Conservation (phyloP, 306 rosid species). For the Rosa multiflora region DNA sequence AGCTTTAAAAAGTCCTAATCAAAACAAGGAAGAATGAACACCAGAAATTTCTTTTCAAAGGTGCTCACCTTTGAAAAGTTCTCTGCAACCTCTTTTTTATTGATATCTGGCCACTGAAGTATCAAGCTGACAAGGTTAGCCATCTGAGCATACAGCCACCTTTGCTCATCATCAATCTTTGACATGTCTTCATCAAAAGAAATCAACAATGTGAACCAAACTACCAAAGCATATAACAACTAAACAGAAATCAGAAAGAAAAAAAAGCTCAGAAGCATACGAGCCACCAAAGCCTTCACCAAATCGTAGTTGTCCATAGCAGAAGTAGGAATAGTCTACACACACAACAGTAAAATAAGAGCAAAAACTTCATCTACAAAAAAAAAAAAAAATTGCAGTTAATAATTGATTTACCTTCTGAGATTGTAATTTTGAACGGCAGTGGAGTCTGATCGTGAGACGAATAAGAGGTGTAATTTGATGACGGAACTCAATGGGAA, state of each 20-base stretch:
- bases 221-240: constrained; percentile 40
- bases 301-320: constrained; percentile 67
- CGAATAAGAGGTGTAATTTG: constrained; percentile 69
- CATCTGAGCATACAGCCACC: constrained; percentile 78
- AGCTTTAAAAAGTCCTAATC: neutral
- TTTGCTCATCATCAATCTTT: constrained; percentile 60
- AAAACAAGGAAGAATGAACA: too few species aligned
- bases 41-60: neutral
- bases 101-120: constrained; percentile 69
- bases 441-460: constrained; percentile 65
- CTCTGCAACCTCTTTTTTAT: constrained; percentile 67
- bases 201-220: constrained; percentile 27
- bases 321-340: constrained; percentile 58
- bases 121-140: constrained; percentile 71
- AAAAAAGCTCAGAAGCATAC: constrained; percentile 56
- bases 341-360: neutral
- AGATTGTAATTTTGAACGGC: constrained; percentile 65
- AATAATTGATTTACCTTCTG: constrained; percentile 46
- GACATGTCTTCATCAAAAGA: constrained; percentile 59
- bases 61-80: constrained; percentile 68
- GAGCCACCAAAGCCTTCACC: constrained; percentile 81
- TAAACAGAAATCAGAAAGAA: neutral
- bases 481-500: constrained; percentile 40
- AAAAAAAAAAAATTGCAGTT: neutral
- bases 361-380: neutral